Base-by-base conservation (phyloP, 352 stramenopile genomes). In the Pythium dissotocum region DNA sequence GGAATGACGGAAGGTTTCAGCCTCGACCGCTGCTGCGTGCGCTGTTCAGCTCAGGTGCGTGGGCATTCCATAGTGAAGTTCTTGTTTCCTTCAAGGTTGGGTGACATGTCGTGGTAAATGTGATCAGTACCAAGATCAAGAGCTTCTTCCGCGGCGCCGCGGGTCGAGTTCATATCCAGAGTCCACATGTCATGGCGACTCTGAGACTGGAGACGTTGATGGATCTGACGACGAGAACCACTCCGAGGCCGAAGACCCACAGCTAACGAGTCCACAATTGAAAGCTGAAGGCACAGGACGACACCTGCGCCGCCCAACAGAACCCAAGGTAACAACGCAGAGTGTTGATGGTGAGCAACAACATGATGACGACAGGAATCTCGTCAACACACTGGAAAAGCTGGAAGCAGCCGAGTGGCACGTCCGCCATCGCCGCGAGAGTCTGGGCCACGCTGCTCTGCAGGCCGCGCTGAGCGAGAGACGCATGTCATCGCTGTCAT, bases 371-470 rank as follows among this genome's bases (percentile, higher is more conserved):
- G 71, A 80, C 2, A n/a, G 44, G 7, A 48, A 52, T 12, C 66
- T 86, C 18, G 58, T 53, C 24, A 42, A 63, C 16, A 76, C 74
- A 14, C 63, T 87, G 28, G 54, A 81, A 55, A 75, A 77, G 14
- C 77, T 87, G 13, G 71, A 80, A 70, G 78, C 78, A 0, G 78
- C 75, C 2, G 78, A 84, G 60, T 84, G 78, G 78, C 75, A 87
- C 54, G 46, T 87, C 0, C 61, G 69, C 12, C 65, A 87, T 35
- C 71, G 78, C 4, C 67, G 71, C 7, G 68, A 73, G 6, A 87
- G 72, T 48, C 68, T 87, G 2, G 63, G 65, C 12, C 60, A 44
- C 6, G 60, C 67, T 0, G 58, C 71, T 13, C 58, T 86, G 4
- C 51, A 74, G 21, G 63, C 69, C 0, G 16, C 69, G 2, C 42